Base-by-base conservation (phyloP, 176 grass and related monocot genomes). In the Dendrocalamus sinicus region DNA sequence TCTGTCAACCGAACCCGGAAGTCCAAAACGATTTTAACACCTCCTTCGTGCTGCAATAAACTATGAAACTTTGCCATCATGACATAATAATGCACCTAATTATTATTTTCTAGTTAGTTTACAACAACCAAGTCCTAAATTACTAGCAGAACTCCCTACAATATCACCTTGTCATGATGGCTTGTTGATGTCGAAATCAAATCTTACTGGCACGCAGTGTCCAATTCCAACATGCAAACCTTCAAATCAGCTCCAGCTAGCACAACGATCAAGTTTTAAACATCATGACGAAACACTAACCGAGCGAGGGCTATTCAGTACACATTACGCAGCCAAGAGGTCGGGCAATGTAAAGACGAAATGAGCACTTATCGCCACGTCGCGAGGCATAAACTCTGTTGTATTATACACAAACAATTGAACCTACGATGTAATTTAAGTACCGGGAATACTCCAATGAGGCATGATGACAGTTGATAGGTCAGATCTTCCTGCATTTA, bases 141-240 rank as follows among this genome's bases (percentile, higher is more conserved):
- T 17, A 35, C 45, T 10, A 30, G 28, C 28, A 59, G 11, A 67
- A 53, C 2, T 14, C 46, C 32, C 8, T 2, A 59, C 40, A 13
- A 30, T 45, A 62, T 12, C 59, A 26, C 4, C 10, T 35, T 35
- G 19, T 57, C 69, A 39, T 7, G 17, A 10, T 61, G 53, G 67
- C 68, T 83, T 61, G 54, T 35, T 73, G 3, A 19, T 23, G 6
- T 32, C 26, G 43, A 17, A 5, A 66, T 52, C 55, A 8, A 64
- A 45, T 13, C 69, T 23, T 62, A 7, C 46, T n/a, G 14, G 14
- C 24, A n/a, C 35, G 60, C 45, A 40, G 72, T 67, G 61, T 19
- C 72, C 60, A 67, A 84, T 55, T 65, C 35, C 6, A 30, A 82
- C 61, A 73, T 55, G 78, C 50, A 20, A 48, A 69, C 44, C 70